A percentile compares a stretch with the other conserved stretches of the same genome.
Conservation (phyloP, 345 rosid genomes). For the Psidium guajava region DNA sequence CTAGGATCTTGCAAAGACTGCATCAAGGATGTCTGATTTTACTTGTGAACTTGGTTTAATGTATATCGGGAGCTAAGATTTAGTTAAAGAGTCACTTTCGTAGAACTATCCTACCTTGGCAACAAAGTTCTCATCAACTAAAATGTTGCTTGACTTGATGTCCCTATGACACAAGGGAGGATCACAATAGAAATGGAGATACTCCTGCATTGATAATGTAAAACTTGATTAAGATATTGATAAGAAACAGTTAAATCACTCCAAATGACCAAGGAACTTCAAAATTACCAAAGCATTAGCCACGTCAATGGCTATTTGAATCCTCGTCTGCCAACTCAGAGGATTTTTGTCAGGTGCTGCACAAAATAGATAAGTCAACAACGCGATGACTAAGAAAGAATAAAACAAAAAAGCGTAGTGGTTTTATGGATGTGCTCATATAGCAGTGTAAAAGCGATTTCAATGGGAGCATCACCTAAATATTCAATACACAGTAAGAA, state of each 20-base stretch:
- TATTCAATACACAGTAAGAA: not conserved
- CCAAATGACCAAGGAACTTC: not conserved
- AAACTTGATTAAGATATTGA: not conserved
- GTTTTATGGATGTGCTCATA: not conserved
- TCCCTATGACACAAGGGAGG: slow-evolving; percentile 97
- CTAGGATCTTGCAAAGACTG: not conserved
- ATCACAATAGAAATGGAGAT: slow-evolving; percentile 93
- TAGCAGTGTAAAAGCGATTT: not conserved
- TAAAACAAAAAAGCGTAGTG: not conserved
- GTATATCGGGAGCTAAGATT: not conserved
- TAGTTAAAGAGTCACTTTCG: not conserved
- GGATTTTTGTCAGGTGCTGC: slow-evolving; percentile 52
- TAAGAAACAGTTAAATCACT: not conserved
- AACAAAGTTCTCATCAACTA: slow-evolving; percentile 74
- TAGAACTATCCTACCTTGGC: slow-evolving; percentile 51
- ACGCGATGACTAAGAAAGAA: not conserved
- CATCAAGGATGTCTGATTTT: not conserved
- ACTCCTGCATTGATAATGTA: slow-evolving; percentile 42
- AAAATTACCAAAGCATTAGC: slow-evolving; percentile 89
- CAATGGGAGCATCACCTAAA: not conserved
- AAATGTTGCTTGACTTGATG: slow-evolving; percentile 93
- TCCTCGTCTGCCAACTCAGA: slow-evolving; percentile 76
- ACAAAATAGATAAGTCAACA: not conserved
- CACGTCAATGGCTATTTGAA: slow-evolving; percentile 83
- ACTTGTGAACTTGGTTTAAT: not conserved